Conservation (phyloP, 176 grass and related monocot species). For the Ensete glaucum region DNA sequence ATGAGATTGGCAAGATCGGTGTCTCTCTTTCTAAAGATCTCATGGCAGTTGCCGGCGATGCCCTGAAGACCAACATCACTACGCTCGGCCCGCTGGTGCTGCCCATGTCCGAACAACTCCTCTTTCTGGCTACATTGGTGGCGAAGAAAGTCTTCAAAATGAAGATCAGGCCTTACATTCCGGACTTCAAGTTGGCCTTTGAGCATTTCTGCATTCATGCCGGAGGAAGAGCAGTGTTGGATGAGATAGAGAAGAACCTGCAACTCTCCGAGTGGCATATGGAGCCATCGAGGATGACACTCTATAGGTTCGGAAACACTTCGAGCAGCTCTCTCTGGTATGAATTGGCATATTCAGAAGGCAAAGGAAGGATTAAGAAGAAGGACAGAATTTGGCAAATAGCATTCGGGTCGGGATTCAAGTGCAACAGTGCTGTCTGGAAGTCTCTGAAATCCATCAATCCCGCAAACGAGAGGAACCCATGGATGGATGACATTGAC, state of each 20-base stretch:
- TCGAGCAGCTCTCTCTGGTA: conserved; percentile 90
- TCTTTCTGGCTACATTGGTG: conserved; percentile 50
- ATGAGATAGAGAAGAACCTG: conserved; percentile 78
- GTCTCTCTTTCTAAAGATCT: conserved; percentile 88
- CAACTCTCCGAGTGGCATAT: conserved; percentile 71
- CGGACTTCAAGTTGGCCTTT: conserved; percentile 91
- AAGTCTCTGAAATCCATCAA: conserved; percentile 51
- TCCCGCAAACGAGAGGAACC: conserved; percentile 57
- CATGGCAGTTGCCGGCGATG: conserved; percentile 84
- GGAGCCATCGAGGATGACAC: conserved; percentile 84
- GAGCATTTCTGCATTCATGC: conserved; percentile 96
- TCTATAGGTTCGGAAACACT: conserved; percentile 83
- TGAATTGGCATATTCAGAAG: conserved; percentile 79
- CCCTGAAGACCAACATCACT: conserved; percentile 95
- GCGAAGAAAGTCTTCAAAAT: conserved; percentile 55
- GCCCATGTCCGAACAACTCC: conserved; percentile 64
- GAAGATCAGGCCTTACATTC: conserved; percentile 95
- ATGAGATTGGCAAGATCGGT: conserved; percentile 35
- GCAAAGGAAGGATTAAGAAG: conserved; percentile 61
- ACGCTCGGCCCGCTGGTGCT: conserved; percentile 73
- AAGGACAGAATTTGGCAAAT: conserved; percentile 72
- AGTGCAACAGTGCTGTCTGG: conserved; percentile 90
- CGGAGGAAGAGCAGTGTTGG: conserved; percentile 68
- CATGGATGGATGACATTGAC: conserved; percentile 84
- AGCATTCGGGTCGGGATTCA: conserved; percentile 83